Evolutionary conservation across 192 early-diverging fungal species (phyloP), one percentile per base, ranked within the genome.

Genomic region (Rhizophagus sp.): DNA sequence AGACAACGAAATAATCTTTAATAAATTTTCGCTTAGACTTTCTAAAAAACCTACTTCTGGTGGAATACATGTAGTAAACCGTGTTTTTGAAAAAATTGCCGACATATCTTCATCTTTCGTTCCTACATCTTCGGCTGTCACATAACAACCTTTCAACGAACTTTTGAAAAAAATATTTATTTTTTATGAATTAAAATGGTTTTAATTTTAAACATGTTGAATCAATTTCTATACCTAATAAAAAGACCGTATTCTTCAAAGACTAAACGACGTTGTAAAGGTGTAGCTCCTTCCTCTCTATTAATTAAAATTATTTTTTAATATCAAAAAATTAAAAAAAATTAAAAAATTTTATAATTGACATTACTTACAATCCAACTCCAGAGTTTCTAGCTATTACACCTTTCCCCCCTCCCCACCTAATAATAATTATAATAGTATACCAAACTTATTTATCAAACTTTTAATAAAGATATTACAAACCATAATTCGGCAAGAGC

Each of bases 361-460:
- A 25, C 11, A 62, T 61, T 36, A 79, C 66, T 62, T 33, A 52
- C 67, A 87, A 64, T 2, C 85, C 86, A 25, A 50, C 78, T 47
- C 86, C 86, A 7, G 83, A 57, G 80, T 87, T 87, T 10, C 81
- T 47, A 8, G 83, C 86, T 10, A 87, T 82, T 30, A 86, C 52
- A 30, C 86, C 86, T 80, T 87, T 87, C 22, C 86, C 86, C 25
- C 86, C 86, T 27, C 86, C 86, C 86, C 85, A 87, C 85, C 70
- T 72, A 69, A 41, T 7, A 11, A 8, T 0, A 22, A 72, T 72
- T 72, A 22, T n/a, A 72, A n/a, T 24, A 22, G 34, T 4, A 36
- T 4, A 44, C 10, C 2, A 30, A 50, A 49, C 41, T 44, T 24
- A 8, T 3, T 24, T 27, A 49, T 25, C 22, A 47, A 11, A 72